Evolutionary conservation across 495 filamentous ascomycete genomes (phyloP).

Genomic region (Aspergillus bridgeri): DNA sequence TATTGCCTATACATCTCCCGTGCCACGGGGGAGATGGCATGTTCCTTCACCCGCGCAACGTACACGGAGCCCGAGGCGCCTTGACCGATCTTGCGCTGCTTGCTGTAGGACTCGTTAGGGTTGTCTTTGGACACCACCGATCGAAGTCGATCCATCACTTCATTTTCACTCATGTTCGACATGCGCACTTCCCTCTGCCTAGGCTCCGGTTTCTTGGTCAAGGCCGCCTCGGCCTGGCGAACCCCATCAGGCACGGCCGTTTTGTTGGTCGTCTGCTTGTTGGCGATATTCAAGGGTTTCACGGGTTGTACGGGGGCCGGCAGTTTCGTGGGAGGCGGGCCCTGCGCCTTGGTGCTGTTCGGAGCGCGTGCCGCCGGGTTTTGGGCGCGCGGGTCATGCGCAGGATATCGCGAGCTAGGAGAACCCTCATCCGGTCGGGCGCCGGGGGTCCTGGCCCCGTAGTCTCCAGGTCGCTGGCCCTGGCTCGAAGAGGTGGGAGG

Average conservation of each 20-base stretch:
- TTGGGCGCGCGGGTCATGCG: slow-evolving; percentile 39
- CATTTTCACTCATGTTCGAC: slow-evolving; percentile 93
- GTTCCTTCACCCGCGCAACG: slow-evolving; percentile 86
- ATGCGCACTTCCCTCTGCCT: slow-evolving; percentile 90
- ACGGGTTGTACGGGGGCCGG: slow-evolving; percentile 65
- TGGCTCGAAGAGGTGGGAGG: slow-evolving; percentile 43
- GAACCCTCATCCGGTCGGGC: slow-evolving; percentile 31
- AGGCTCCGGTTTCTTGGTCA: slow-evolving; percentile 69
- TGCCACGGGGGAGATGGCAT: slow-evolving; percentile 62
- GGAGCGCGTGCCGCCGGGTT: slow-evolving; percentile 41
- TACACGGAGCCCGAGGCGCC: slow-evolving; percentile 97
- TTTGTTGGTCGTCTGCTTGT: slow-evolving; percentile 60
- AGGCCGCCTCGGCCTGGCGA: slow-evolving; percentile 76
- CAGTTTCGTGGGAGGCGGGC: slow-evolving; percentile 48
- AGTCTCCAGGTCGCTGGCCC: slow-evolving; percentile 24
- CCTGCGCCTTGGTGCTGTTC: slow-evolving; percentile 34
- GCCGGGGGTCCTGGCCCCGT: slow-evolving; percentile 14
- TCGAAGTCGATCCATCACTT: slow-evolving; percentile 92
- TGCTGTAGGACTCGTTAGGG: slow-evolving; percentile 87
- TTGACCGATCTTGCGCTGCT: slow-evolving; percentile 99
- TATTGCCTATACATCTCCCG: slow-evolving; percentile 63
- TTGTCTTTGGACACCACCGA: slow-evolving; percentile 91
- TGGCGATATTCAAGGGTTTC: slow-evolving; percentile 87
- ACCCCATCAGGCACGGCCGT: slow-evolving; percentile 55
- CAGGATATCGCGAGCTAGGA: slow-evolving; percentile 34